These are phyloP conservation scores for Priceomyces carsonii DNA, from an alignment of 805 yeast species.

Conservation along the genomic window DNA sequence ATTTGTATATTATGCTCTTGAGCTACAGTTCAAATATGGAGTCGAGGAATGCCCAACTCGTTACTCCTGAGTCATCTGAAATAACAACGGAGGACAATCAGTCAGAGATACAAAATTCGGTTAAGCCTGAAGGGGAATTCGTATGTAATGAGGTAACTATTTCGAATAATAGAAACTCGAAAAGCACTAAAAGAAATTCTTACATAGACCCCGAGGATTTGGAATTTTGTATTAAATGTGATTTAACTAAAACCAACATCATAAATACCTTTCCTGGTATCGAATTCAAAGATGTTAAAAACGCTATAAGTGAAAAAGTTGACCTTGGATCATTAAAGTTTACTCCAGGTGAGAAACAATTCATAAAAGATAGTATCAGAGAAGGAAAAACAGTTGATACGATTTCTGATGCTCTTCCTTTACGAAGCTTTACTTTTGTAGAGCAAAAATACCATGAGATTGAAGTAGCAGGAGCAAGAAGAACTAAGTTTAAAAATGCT, in stretches of 20 bases:
- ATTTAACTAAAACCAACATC: constrained; percentile 17
- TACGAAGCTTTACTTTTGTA: constrained; percentile 23
- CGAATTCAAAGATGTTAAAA: constrained; percentile 6
- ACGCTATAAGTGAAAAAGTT: neutral
- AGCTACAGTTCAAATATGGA: too few species aligned
- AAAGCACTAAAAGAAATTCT: constrained; percentile 5
- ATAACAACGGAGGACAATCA: too few species aligned
- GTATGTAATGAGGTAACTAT: too few species aligned
- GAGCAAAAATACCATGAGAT: constrained; percentile 21
- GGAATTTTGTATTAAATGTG: constrained; percentile 13
- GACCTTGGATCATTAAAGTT: constrained; percentile 11
- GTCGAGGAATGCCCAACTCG: too few species aligned
- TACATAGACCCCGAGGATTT: constrained; percentile 9
- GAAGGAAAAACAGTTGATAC: constrained; percentile 13
- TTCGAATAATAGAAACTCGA: too few species aligned
- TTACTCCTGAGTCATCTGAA: too few species aligned
- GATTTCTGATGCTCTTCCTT: constrained; percentile 20
- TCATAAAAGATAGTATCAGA: constrained; percentile 16
- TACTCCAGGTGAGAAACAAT: constrained; percentile 26
- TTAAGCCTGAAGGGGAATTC: too few species aligned
- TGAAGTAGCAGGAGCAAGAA: constrained; percentile 26
- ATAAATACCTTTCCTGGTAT: constrained; percentile 13
- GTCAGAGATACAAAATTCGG: too few species aligned
- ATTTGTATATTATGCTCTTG: too few species aligned
- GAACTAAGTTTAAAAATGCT: constrained; percentile 25